Evolutionary conservation across 768 basidiomycete species (phyloP).

Genomic region (Kwoniella sp.): DNA sequence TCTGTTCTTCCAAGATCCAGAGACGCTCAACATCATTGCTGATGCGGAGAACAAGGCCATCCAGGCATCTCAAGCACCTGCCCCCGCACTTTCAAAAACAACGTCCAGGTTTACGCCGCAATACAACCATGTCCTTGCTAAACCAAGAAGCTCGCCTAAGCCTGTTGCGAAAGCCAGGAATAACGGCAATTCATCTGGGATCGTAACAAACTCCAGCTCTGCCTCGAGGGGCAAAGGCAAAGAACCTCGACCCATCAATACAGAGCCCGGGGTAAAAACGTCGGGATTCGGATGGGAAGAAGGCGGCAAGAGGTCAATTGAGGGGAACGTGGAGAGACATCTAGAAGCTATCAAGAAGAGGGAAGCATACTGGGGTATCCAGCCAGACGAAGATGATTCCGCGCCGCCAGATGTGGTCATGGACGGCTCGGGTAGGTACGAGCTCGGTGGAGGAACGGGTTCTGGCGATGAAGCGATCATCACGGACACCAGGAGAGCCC

Average conservation of each 20-base stretch:
- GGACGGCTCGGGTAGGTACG: slow-evolving; percentile 21
- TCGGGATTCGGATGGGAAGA: slow-evolving; percentile 46
- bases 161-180: neutral
- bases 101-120: slow-evolving; percentile 8
- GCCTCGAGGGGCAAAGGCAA: slow-evolving; percentile 10
- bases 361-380: slow-evolving; percentile 29
- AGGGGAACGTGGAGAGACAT: slow-evolving; percentile 39
- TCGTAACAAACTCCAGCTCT: slow-evolving; percentile 1
- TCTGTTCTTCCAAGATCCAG: slow-evolving; percentile 32
- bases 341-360: slow-evolving; percentile 29
- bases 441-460: neutral
- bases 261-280: slow-evolving; percentile 30
- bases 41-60: slow-evolving; percentile 32
- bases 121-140: slow-evolving; percentile 39
- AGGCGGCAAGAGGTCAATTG: slow-evolving; percentile 39
- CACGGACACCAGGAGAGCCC: slow-evolving; percentile 20
- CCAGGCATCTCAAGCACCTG: slow-evolving; percentile 27
- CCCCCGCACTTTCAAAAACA: slow-evolving; percentile 1
- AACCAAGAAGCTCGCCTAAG: slow-evolving; percentile 27
- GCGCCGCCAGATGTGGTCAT: slow-evolving; percentile 23
- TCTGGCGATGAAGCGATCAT: slow-evolving; percentile 18
- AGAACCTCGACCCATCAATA: slow-evolving; percentile 42
- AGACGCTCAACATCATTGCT: slow-evolving; percentile 29
- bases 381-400: slow-evolving; percentile 13
- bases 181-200: neutral